Base-by-base conservation (phyloP, 163 green algal species). In the Chloromonas sp. region DNA sequence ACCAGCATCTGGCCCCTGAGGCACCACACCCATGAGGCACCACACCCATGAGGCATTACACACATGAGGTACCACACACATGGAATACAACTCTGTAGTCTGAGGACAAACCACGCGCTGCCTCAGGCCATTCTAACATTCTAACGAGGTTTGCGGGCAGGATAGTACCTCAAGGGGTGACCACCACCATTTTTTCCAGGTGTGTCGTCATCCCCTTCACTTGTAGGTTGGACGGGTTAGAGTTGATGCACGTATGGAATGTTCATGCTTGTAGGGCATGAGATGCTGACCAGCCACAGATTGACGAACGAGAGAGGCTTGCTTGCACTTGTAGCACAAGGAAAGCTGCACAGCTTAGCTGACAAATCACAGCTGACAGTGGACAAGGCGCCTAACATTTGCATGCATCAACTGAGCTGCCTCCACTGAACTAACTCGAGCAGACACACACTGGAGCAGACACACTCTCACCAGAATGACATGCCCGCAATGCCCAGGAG, bases 401-500 rank as follows among this genome's bases (percentile, higher is more conserved):
- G 36, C 36, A 36, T 36, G 36, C 36, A 36, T 36, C 36, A 36
- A 36, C 36, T 36, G 36, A 36, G 36, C 36, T 36, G 36, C 36
- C 36, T 36, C 36, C 36, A 36, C 36, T 36, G 36, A 36, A 36
- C 36, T 36, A 36, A 36, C 36, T 36, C 36, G 36, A 36, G 36
- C 36, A 36, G 36, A 36, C 36, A 36, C 36, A 36, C 36, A 36
- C 36, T 36, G 36, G 36, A 36, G 36, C 36, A 36, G 36, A 36
- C 36, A 36, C 36, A 11, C 60, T 14, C 82, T 0, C 82, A 85
- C 82, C 80, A 85, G 81, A 94, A 95, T 0, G 83, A 91, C 1
- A 78, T 84, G 5, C 71, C 57, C 0, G 87, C 86, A 13, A 95
- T 85, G 2, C 77, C 85, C 59, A 90, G 0, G 61, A 95, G 87